These are phyloP conservation scores for Calonectria henricotiae DNA, from an alignment of 2,329 filamentous ascomycete genomes.

Conservation along the genomic window DNA sequence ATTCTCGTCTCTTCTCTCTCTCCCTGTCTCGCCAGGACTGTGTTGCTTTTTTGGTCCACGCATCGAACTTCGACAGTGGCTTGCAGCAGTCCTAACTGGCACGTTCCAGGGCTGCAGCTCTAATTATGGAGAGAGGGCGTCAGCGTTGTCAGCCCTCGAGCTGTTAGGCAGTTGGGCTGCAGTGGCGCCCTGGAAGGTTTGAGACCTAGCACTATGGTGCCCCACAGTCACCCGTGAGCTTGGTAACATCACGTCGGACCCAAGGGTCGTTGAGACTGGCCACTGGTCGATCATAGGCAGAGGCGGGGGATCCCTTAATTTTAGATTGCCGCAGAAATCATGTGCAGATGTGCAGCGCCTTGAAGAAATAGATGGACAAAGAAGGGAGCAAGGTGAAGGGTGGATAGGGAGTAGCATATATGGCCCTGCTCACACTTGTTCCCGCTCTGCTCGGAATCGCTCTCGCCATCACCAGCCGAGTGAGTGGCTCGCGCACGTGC, in stretches of 20 bases:
- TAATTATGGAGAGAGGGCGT: conserved; percentile 8
- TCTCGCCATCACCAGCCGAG: conserved; percentile 9
- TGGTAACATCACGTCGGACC: conserved; percentile 21
- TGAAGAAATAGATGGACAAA: background rate
- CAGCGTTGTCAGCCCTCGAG: conserved; percentile 8
- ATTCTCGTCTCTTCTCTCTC: background rate
- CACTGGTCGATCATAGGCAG: conserved; percentile 11
- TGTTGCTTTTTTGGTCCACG: conserved; percentile 3
- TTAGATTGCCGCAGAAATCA: conserved; percentile 14
- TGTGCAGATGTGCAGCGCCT: background rate
- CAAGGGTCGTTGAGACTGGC: conserved; percentile 24
- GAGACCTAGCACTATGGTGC: conserved; percentile 21
- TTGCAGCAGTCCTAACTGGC: conserved; percentile 1
- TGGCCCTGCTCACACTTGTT: background rate
- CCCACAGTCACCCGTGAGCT: conserved; percentile 34
- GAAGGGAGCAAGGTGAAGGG: background rate
- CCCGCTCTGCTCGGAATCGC: conserved; percentile 9
- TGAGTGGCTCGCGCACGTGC: conserved; percentile 35
- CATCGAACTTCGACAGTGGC: background rate
- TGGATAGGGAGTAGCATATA: background rate
- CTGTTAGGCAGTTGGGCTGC: conserved; percentile 12
- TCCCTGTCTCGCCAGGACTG: background rate
- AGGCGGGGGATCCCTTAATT: conserved; percentile 14
- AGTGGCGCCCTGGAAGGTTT: conserved; percentile 13
- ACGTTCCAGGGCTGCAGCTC: conserved; percentile 4